Base-by-base conservation (phyloP, 345 rosid species). In the Eucalyptus curtisii region DNA sequence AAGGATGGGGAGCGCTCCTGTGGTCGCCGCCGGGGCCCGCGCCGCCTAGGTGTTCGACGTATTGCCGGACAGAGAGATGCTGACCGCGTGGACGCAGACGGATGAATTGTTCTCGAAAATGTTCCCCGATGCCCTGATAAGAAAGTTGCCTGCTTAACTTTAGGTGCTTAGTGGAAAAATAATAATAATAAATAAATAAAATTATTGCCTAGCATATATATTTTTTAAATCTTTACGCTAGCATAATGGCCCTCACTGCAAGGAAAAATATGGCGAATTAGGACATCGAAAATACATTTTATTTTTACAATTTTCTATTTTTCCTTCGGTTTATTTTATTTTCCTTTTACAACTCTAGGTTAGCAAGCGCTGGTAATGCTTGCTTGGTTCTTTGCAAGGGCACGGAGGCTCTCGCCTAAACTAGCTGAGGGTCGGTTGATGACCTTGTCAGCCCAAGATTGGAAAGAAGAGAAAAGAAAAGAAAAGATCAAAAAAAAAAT, bases 1-100 rank as follows among this genome's bases (percentile, higher is more conserved):
- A 53, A 44, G 57, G 91, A 90, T 89, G 88, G 89, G 79, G 93
- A 92, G 92, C 88, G 89, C 88, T 37, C 47, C 2, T 3, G 82
- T 3, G 30, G 84, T 76, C 16, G 84, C 84, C 7, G 84, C 47
- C 9, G 1, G 47, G 47, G 8, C 30, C 44, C 5, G 30, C 84
- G 84, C 84, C 47, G 84, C 5, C 47, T 10, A 93, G 91, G 88
- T 91, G 88, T 92, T 85, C 52, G 86, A 30, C 89, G 48, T 86
- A 95, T 91, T 90, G 87, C 79, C 64, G 20, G 31, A 49, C 82
- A 90, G 86, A 82, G 82, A 89, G 68, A 22, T 10, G 84, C 84
- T 2, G 84, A 76, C 84, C 30, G 27, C 47, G 40, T 3, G 47
- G 30, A 22, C 8, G 13, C 47, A 11, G 30, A 20, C 47, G 84